Base-by-base conservation (phyloP, 2,329 filamentous ascomycete genomes). In the Aspergillus awamori region DNA sequence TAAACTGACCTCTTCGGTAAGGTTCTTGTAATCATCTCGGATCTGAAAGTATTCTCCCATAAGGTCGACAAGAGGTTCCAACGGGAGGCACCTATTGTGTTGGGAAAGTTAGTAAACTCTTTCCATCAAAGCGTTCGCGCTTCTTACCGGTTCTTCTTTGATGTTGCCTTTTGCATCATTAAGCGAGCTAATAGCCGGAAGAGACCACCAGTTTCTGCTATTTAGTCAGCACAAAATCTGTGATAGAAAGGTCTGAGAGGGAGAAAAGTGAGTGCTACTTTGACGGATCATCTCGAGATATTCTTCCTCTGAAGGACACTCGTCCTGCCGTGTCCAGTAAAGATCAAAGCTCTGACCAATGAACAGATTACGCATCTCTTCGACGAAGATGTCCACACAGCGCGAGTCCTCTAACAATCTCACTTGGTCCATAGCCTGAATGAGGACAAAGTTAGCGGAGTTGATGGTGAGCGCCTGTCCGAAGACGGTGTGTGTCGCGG, bases 21-120 rank as follows among this genome's bases (percentile, higher is more conserved):
- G 86, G 76, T 97, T 97, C 76, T 91, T 86, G 80, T 96, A 96
- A 83, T 97, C 93, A 80, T 78, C 74, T 39, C 74, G 71, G 38
- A 76, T 73, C 54, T 77, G 75, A 55, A 76, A 76, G 24, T 75
- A 68, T 22, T 73, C 62, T 5, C 75, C 74, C 61, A 73, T 69
- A 11, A 73, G 43, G 41, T 72, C 93, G 71, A 94, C 90, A 22
- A 97, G 86, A n/a, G 92, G 69, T 2, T 72, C 70, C 45, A 74
- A 73, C 45, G 76, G 69, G 24, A 72, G 69, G 13, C 56, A 52
- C 7, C 65, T 66, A n/a, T 58, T 64, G 39, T 36, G 8, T 43
- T 22, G 10, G 28, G 7, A 24, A 5, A 22, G 11, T 8, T 43
- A 43, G 39, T 11, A 43, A 20, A 20, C 8, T n/a, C 30, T 33